A percentile compares a stretch with the other conserved stretches of the same genome.
Evolutionary conservation across 1,284 basidiomycete species (phyloP).

Genomic region (Trametes sp.): DNA sequence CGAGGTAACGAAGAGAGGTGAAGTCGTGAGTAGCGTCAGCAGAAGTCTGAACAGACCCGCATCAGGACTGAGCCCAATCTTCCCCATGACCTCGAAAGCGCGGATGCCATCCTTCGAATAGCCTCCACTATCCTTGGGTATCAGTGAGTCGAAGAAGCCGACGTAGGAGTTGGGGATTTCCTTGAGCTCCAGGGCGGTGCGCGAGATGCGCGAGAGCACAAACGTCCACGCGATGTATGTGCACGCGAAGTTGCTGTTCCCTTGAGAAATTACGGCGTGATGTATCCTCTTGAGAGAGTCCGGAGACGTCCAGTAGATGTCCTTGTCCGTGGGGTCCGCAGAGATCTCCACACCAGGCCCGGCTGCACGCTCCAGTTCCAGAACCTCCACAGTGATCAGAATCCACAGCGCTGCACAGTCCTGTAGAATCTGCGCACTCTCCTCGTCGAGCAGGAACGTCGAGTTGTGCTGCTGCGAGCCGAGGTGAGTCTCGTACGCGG

Average conservation of each 20-base stretch:
- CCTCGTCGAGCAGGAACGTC: conserved; percentile 77
- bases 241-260: conserved; percentile 68
- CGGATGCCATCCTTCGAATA: conserved; percentile 65
- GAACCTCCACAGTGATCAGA: conserved; percentile 78
- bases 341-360: conserved; percentile 65
- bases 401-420: conserved; percentile 81
- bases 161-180: conserved; percentile 61
- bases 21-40: conserved; percentile 63
- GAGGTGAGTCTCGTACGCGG: conserved; percentile 71
- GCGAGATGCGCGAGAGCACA: conserved; percentile 68
- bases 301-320: conserved; percentile 66
- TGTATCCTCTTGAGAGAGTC: conserved; percentile 67
- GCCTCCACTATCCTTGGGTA: conserved; percentile 50
- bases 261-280: conserved; percentile 63
- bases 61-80: conserved; percentile 59
- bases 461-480: conserved; percentile 73
- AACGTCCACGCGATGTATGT: conserved; percentile 83
- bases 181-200: conserved; percentile 51
- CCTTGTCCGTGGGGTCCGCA: conserved; percentile 51
- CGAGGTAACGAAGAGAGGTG: conserved; percentile 78
- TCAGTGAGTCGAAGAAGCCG: conserved; percentile 63
- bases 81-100: conserved; percentile 60
- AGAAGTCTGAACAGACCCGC: conserved; percentile 66
- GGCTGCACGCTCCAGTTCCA: conserved; percentile 81
- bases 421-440: conserved; percentile 68